These are phyloP conservation scores for Dendrobium officinale DNA, from an alignment of 106 monocot species.

Conservation along the genomic window DNA sequence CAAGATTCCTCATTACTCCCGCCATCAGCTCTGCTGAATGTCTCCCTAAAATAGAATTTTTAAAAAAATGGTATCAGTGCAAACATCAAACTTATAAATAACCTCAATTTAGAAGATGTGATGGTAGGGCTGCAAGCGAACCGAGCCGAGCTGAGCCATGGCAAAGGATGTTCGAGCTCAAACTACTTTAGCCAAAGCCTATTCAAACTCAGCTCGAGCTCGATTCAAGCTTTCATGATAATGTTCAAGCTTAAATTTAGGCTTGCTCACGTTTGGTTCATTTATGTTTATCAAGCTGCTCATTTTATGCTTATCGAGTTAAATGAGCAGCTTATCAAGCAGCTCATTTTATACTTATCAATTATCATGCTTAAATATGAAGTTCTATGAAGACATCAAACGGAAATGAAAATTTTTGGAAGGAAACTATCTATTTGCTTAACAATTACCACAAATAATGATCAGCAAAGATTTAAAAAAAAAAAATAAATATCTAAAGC, in stretches of 20 bases:
- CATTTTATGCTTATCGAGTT: no score
- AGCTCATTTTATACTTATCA: no score
- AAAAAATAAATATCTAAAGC: not conserved
- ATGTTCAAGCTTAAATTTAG: no score
- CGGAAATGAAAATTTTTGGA: not conserved
- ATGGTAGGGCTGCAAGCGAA: not conserved
- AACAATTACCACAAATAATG: not conserved
- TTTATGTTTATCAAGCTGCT: no score
- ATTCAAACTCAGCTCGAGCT: no score
- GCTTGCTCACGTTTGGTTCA: no score
- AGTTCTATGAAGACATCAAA: not conserved
- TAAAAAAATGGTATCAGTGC: not conserved
- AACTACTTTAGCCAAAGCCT: no score
- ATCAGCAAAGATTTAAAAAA: not conserved
- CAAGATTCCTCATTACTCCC: conserved; percentile 47
- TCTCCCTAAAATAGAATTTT: conserved; percentile 26
- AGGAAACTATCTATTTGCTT: not conserved
- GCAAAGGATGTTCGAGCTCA: no score
- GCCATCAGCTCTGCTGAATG: conserved; percentile 61
- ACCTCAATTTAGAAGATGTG: not conserved
- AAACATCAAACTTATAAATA: not conserved
- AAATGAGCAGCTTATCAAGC: no score
- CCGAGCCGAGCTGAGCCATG: no score
- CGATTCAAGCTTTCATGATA: no score
- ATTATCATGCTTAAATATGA: not conserved